Evolutionary conservation across 371 early-diverging fungal genomes (phyloP).

Genomic region (Syncephalastrum monosporum): DNA sequence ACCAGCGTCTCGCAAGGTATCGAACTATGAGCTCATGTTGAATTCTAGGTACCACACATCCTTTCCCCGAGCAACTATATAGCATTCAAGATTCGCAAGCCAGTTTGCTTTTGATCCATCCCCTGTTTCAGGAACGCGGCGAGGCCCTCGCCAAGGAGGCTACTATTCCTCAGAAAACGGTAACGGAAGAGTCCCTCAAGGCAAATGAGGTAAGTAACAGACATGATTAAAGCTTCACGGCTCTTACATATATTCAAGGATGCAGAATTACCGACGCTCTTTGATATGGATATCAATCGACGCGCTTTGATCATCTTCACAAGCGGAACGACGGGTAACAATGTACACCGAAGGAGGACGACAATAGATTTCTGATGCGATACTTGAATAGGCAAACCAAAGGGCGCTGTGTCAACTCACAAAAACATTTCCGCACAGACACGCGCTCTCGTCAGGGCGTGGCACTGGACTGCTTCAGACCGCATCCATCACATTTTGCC

Average conservation of each 20-base stretch:
- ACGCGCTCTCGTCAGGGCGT: conserved; percentile 64
- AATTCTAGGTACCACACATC: conserved; percentile 57
- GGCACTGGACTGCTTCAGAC: conserved; percentile 71
- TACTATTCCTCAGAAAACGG: conserved; percentile 12
- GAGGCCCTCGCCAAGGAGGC: conserved; percentile 17
- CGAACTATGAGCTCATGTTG: background rate
- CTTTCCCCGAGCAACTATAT: conserved; percentile 65
- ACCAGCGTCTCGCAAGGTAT: background rate
- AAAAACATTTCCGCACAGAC: conserved; percentile 66
- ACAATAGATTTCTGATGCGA: background rate
- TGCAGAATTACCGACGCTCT: background rate
- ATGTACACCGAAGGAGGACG: background rate
- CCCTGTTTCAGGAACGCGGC: conserved; percentile 37
- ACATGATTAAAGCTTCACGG: too few relatives aligned
- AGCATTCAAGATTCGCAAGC: conserved; percentile 59
- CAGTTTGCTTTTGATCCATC: conserved; percentile 39
- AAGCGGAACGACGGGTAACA: conserved; percentile 68
- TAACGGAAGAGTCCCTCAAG: conserved; percentile 15
- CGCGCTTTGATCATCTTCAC: conserved; percentile 82
- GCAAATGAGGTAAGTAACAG: conserved; percentile 2
- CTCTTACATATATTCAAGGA: background rate
- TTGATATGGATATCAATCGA: conserved; percentile 30
- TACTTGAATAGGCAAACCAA: conserved; percentile 61
- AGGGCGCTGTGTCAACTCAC: conserved; percentile 80
- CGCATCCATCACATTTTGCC: conserved; percentile 78